These are phyloP conservation scores for Cordyceps cicadae DNA, from an alignment of 2,329 filamentous ascomycete species.

Conservation along the genomic window DNA sequence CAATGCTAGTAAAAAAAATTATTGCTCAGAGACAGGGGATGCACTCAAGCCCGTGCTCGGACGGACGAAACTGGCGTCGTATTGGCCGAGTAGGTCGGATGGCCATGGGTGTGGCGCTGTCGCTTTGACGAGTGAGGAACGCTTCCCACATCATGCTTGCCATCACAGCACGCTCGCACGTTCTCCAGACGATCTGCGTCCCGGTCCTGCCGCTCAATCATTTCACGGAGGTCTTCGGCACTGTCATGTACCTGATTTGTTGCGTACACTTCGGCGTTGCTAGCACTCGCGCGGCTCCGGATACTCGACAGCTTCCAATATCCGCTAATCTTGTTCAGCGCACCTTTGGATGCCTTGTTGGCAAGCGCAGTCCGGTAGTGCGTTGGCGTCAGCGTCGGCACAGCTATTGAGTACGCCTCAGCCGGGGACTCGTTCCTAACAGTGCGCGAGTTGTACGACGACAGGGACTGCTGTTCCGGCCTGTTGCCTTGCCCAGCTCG, in stretches of 20 bases:
- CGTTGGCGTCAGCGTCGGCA: slow-evolving; percentile 50
- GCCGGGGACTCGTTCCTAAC: slow-evolving; percentile 58
- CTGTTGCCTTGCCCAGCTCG: slow-evolving; percentile 30
- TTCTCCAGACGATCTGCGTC: slow-evolving; percentile 82
- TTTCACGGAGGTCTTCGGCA: slow-evolving; percentile 71
- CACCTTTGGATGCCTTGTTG: slow-evolving; percentile 32
- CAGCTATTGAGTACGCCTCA: slow-evolving; percentile 38
- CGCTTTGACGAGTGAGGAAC: slow-evolving; percentile 12
- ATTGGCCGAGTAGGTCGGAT: slow-evolving; percentile 6
- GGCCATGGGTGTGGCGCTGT: slow-evolving; percentile 9
- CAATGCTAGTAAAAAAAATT: not conserved
- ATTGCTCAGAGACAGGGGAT: not conserved
- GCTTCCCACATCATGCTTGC: slow-evolving; percentile 42
- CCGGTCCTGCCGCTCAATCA: slow-evolving; percentile 70
- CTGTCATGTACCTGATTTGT: slow-evolving; percentile 62
- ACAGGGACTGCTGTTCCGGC: slow-evolving; percentile 56
- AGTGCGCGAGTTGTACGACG: slow-evolving; percentile 71
- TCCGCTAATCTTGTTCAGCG: slow-evolving; percentile 50
- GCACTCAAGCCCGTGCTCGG: slow-evolving; percentile 6
- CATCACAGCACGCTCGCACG: slow-evolving; percentile 94
- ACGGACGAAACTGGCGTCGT: slow-evolving; percentile 9
- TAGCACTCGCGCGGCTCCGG: slow-evolving; percentile 40
- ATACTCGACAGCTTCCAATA: slow-evolving; percentile 52
- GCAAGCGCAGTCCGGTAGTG: slow-evolving; percentile 30
- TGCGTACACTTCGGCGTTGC: slow-evolving; percentile 46